These are phyloP conservation scores for Leucosporidium scottii DNA, from an alignment of 768 basidiomycete genomes.

Conservation along the genomic window DNA sequence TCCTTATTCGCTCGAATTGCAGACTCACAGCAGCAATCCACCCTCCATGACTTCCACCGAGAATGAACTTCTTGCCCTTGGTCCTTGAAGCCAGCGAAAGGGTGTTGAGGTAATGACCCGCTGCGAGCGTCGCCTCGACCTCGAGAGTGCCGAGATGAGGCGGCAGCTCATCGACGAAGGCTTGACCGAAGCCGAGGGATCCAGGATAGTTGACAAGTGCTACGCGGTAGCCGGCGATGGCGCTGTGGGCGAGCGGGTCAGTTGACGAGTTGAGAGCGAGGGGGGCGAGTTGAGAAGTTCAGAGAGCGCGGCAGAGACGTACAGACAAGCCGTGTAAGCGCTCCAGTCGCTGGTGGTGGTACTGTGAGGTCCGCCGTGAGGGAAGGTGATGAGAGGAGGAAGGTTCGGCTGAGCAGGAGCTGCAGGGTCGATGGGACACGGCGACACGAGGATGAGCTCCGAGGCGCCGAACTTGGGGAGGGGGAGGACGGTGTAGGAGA, in stretches of 20 bases:
- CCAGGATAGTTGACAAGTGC: slow-evolving; percentile 63
- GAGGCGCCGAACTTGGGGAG: slow-evolving; percentile 51
- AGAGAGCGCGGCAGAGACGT: no score
- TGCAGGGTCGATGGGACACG: slow-evolving; percentile 13
- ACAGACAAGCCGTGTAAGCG: slow-evolving; percentile 48
- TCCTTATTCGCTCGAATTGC: no score
- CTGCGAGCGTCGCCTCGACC: slow-evolving; percentile 58
- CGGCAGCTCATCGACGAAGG: slow-evolving; percentile 51
- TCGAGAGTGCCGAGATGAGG: slow-evolving; percentile 61
- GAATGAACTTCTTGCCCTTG: slow-evolving; percentile 52
- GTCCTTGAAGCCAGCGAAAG: slow-evolving; percentile 51
- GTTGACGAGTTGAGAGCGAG: no score
- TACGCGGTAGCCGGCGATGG: slow-evolving; percentile 49
- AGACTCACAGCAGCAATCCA: slow-evolving; percentile 53
- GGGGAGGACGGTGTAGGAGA: slow-evolving; percentile 48
- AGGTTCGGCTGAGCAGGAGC: slow-evolving; percentile 13
- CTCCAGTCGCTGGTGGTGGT: slow-evolving; percentile 50
- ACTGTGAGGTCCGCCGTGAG: slow-evolving; percentile 62
- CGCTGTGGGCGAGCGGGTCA: not conserved
- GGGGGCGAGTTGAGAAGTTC: no score
- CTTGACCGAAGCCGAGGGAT: slow-evolving; percentile 59
- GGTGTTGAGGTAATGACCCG: slow-evolving; percentile 50
- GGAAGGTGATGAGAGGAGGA: slow-evolving; percentile 47
- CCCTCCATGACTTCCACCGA: slow-evolving; percentile 66
- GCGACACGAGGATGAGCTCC: slow-evolving; percentile 48